These are phyloP conservation scores for Fermentozyma sake DNA, from an alignment of 1,139 yeast genomes.

Conservation along the genomic window DNA sequence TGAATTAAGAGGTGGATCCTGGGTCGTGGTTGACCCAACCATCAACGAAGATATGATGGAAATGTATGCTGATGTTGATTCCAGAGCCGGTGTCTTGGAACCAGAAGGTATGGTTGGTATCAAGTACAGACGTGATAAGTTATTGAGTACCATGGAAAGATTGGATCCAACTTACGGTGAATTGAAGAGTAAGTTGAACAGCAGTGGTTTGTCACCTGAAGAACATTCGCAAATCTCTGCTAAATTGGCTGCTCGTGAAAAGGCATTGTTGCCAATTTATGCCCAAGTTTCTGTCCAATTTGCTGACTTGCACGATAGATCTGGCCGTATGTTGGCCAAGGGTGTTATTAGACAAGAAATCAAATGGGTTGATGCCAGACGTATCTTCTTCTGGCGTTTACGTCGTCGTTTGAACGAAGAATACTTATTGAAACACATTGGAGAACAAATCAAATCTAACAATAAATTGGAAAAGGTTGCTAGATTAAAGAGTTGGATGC, in stretches of 20 bases:
- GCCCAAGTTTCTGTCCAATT: slow-evolving; percentile 91
- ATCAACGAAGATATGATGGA: slow-evolving; percentile 97
- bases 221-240: slow-evolving; percentile 63
- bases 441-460: slow-evolving; percentile 57
- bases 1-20: slow-evolving; percentile 98
- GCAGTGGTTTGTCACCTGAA: slow-evolving; percentile 51
- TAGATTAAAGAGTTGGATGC: slow-evolving; percentile 84
- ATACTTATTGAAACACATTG: slow-evolving; percentile 72
- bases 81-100: slow-evolving; percentile 98
- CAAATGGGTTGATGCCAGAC: slow-evolving; percentile 83
- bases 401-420: slow-evolving; percentile 95
- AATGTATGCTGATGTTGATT: slow-evolving; percentile 94
- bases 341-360: slow-evolving; percentile 83
- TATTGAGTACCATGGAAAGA: slow-evolving; percentile 84
- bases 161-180: slow-evolving; percentile 72
- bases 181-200: slow-evolving; percentile 56
- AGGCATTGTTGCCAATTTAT: slow-evolving; percentile 76
- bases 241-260: slow-evolving; percentile 74
- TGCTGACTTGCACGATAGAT: slow-evolving; percentile 96
- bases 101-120: slow-evolving; percentile 99
- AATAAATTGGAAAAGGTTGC: slow-evolving; percentile 79
- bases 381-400: slow-evolving; percentile 98
- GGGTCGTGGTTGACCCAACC: slow-evolving; percentile 99
- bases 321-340: slow-evolving; percentile 96
- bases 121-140: slow-evolving; percentile 90